Conservation (phyloP, 768 basidiomycete species). For the Tulasnella sp. region DNA sequence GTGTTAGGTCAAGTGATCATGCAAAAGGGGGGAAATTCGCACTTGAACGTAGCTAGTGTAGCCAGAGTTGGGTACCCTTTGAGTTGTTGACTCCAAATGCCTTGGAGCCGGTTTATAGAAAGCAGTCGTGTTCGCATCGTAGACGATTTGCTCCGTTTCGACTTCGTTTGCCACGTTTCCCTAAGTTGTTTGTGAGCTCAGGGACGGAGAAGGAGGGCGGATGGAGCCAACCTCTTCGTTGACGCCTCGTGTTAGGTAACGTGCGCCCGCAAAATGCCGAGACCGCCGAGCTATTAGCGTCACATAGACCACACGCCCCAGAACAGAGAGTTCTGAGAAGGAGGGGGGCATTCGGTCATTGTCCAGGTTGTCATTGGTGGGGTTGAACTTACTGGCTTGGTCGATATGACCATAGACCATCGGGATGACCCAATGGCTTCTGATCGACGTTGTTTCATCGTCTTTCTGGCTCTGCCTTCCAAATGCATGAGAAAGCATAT, state of each 20-base stretch:
- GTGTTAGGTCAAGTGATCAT: background rate
- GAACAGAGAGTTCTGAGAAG: slow-evolving; percentile 79
- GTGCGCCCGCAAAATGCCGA: slow-evolving; percentile 89
- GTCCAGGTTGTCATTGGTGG: background rate
- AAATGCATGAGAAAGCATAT: slow-evolving; percentile 70
- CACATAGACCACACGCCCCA: slow-evolving; percentile 83
- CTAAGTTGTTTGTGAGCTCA: slow-evolving; percentile 35
- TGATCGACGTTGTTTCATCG: slow-evolving; percentile 28
- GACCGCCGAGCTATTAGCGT: slow-evolving; percentile 93
- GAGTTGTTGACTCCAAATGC: slow-evolving; percentile 28
- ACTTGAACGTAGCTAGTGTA: slow-evolving; percentile 96
- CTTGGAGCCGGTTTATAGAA: slow-evolving; percentile 64
- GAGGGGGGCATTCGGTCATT: background rate
- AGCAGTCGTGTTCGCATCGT: slow-evolving; percentile 79
- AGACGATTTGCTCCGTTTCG: slow-evolving; percentile 96
- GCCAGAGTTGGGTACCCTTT: slow-evolving; percentile 52
- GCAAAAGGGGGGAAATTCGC: background rate
- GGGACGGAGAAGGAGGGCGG: background rate
- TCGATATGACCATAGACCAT: slow-evolving; percentile 95
- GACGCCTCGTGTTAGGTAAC: slow-evolving; percentile 89
- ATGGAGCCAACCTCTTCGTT: slow-evolving; percentile 66
- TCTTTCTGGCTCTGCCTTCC: slow-evolving; percentile 31
- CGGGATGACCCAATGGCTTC: slow-evolving; percentile 79
- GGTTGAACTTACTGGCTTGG: slow-evolving; percentile 75
- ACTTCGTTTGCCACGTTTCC: slow-evolving; percentile 99